Base-by-base conservation (phyloP, 352 stramenopile genomes). In the Phytopythium boreale region DNA sequence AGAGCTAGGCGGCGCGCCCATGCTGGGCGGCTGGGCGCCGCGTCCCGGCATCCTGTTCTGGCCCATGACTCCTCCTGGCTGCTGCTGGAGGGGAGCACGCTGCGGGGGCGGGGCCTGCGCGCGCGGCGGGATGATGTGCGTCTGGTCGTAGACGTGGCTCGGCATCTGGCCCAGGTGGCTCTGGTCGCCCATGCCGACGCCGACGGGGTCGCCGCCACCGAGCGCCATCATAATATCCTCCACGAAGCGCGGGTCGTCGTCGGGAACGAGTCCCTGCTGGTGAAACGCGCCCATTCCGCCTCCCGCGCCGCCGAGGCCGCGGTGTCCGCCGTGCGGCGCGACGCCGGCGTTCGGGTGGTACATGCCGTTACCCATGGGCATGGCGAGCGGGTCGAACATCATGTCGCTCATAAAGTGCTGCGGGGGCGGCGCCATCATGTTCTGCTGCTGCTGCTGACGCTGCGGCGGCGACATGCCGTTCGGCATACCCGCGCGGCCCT, bases 381-480 rank as follows among this genome's bases (percentile, higher is more conserved):
- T 80, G 4, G 50, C 52, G 66, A 90, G 78, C 53, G 79, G 76
- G 70, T 89, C 80, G 61, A 90, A 92, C 71, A 92, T 76, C 72
- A 90, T 88, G 57, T 92, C 82, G 70, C 79, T 79, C 80, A 90
- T 88, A 64, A 89, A 92, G 59, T 84, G 77, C 67, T 81, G 78
- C 66, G 76, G 77, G 56, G 70, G 69, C 24, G 50, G 14, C 20
- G 15, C 24, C 52, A 59, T 59, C 20, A 77, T 79, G 63, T 80
- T 80, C 47, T 80, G 78, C 59, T 80, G 61, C 29, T 27, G 31
- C 52, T 71, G 69, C 61, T 69, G 44, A 10, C 62, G 62, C 53
- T 71, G 69, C 49, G 66, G 66, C 27, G 61, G 34, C 50, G 59
- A 27, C 74, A 88, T 79, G 61, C 74, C 66, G 63, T 74, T 77